Evolutionary conservation across 148 eudicot species (phyloP).

Genomic region (Selenicereus undatus): DNA sequence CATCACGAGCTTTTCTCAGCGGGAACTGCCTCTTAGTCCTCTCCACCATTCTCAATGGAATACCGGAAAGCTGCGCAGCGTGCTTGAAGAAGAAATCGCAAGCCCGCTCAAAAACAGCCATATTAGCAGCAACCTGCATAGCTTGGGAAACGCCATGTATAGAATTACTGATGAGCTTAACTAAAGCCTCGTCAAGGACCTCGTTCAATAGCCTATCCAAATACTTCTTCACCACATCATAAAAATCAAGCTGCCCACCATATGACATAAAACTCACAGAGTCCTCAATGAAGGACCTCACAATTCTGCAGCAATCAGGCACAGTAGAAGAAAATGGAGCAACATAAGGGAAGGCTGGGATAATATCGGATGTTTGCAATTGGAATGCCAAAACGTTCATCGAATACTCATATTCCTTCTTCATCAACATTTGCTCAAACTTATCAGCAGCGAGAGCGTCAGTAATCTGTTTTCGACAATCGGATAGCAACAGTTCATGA

Average conservation of each 20-base stretch:
- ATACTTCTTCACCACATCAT: slow-evolving; percentile 90
- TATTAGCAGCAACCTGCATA: slow-evolving; percentile 95
- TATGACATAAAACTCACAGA: slow-evolving; percentile 94
- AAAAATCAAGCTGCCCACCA: slow-evolving; percentile 95
- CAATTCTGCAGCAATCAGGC: slow-evolving; percentile 95
- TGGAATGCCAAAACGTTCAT: slow-evolving; percentile 95
- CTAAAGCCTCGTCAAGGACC: slow-evolving; percentile 73
- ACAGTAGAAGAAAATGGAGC: slow-evolving; percentile 95
- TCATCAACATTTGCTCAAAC: slow-evolving; percentile 96
- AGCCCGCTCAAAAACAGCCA: slow-evolving; percentile 98
- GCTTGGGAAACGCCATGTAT: slow-evolving; percentile 90
- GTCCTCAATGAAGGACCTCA: slow-evolving; percentile 90
- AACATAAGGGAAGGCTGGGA: slow-evolving; percentile 86
- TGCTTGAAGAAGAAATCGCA: slow-evolving; percentile 94
- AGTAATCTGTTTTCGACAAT: slow-evolving; percentile 83
- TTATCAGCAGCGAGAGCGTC: slow-evolving; percentile 79
- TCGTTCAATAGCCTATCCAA: slow-evolving; percentile 81
- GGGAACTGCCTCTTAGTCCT: slow-evolving; percentile 84
- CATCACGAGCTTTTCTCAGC: slow-evolving; percentile 74
- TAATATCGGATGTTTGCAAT: slow-evolving; percentile 80
- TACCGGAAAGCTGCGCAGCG: slow-evolving; percentile 93
- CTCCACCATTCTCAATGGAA: slow-evolving; percentile 92
- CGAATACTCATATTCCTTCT: slow-evolving; percentile 90
- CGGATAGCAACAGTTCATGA: slow-evolving; percentile 81
- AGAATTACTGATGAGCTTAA: slow-evolving; percentile 60